These are phyloP conservation scores for Byssothecium circinans DNA, from an alignment of 2,329 filamentous ascomycete species.

Conservation along the genomic window DNA sequence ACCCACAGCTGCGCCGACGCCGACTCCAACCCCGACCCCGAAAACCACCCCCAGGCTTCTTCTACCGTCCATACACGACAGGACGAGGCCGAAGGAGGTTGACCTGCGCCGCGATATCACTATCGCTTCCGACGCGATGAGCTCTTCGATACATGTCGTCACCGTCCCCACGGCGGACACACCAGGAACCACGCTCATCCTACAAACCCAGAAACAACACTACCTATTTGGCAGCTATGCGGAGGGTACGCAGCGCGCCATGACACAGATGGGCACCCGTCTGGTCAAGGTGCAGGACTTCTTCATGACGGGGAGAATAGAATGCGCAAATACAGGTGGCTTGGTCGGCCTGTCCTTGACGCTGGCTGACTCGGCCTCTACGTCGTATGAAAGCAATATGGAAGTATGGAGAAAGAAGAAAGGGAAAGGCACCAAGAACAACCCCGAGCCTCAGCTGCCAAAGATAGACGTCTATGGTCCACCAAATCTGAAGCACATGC, in stretches of 20 bases:
- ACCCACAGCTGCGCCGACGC: not conserved
- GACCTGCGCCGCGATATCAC: not conserved
- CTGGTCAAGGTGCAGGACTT: slow-evolving; percentile 71
- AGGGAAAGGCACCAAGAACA: slow-evolving; percentile 17
- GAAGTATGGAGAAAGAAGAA: slow-evolving; percentile 28
- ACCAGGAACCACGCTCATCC: slow-evolving; percentile 71
- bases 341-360: slow-evolving; percentile 84
- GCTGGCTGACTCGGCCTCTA: slow-evolving; percentile 67
- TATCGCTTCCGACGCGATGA: slow-evolving; percentile 57
- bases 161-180: slow-evolving; percentile 88
- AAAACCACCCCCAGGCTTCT: slow-evolving; percentile 4
- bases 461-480: slow-evolving; percentile 69
- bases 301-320: slow-evolving; percentile 77
- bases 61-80: slow-evolving; percentile 12
- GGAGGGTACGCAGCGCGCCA: slow-evolving; percentile 82
- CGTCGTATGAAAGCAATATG: slow-evolving; percentile 51
- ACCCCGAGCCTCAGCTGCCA: slow-evolving; percentile 22
- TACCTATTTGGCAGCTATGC: slow-evolving; percentile 83
- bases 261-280: slow-evolving; percentile 67
- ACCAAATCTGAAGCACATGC: slow-evolving; percentile 74
- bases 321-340: slow-evolving; percentile 78
- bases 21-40: no score
- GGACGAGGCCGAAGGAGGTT: not conserved
- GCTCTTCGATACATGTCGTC: slow-evolving; percentile 72
- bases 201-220: slow-evolving; percentile 79